Base-by-base conservation (phyloP, 108 stramenopile genomes). In the Aureococcus anophagefferens region DNA sequence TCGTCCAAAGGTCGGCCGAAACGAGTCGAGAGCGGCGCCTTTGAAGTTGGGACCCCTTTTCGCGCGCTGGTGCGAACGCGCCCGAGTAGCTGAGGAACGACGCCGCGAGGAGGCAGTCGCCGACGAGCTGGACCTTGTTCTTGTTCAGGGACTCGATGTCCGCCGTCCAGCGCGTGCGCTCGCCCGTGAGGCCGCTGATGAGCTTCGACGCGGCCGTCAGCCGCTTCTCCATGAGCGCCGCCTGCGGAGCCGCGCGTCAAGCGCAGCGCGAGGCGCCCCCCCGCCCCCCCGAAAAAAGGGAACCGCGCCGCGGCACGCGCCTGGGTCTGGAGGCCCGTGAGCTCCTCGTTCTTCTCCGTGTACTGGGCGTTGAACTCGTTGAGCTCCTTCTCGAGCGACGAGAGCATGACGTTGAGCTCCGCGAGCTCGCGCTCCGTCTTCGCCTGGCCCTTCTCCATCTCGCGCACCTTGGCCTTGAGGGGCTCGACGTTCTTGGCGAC, bases 401-500 rank as follows among this genome's bases (percentile, higher is more conserved):
- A 76, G 25, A 88, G 83, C 40, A 70, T 84, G 17, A 70, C 66
- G 69, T 79, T 73, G 31, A 87, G 40, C 40, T 79, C 81, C 3
- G 63, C 67, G 28, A 88, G 81, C 65, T 86, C 85, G 33, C 68
- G 72, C 62, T 85, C 83, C 34, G 84, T 80, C 46, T 80, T 76
- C 46, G 73, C 73, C 68, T 87, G 81, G 29, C 79, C 80, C 76
- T 82, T 84, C 72, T 88, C 86, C 83, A 86, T 82, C 21, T 81
- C 83, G 28, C 74, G 75, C 31, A 88, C 88, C 75, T 81, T 77
- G 30, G 80, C 66, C 29, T 75, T 68, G 5, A 88, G 66, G 4
- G 88, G 88, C 62, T 81, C 83, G 15, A 88, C 88, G 62, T 88
- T 84, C 65, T 71, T 72, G 32, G 88, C 88, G 0, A 87, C 83